Conservation (phyloP, 2,329 filamentous ascomycete species). For the Metarhizium anisopliae region DNA sequence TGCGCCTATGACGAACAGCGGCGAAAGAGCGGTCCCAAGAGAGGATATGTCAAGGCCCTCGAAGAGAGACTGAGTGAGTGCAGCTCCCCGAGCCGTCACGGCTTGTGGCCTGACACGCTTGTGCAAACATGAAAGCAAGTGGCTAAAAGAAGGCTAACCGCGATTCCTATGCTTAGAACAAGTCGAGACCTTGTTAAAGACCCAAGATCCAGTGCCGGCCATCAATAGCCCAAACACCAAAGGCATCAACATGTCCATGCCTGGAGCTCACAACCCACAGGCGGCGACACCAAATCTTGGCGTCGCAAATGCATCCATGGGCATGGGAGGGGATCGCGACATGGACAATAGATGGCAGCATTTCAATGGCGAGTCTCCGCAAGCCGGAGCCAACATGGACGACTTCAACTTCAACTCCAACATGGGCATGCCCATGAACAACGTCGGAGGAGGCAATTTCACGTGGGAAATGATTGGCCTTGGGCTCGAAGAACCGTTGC, state of each 20-base stretch:
- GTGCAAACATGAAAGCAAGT: background rate
- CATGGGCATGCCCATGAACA: constrained; percentile 40
- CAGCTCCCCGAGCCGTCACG: background rate
- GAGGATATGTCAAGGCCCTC: constrained; percentile 87
- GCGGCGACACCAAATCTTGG: constrained; percentile 20
- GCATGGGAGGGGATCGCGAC: constrained; percentile 37
- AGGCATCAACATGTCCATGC: constrained; percentile 18
- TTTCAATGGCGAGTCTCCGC: constrained; percentile 45
- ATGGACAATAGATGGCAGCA: constrained; percentile 45
- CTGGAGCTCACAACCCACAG: constrained; percentile 14
- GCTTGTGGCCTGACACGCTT: background rate
- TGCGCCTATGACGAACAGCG: constrained; percentile 89
- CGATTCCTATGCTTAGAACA: constrained; percentile 52
- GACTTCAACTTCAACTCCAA: constrained; percentile 48
- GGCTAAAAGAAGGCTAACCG: constrained; percentile 2
- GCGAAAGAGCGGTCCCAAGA: constrained; percentile 89
- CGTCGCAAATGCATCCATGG: constrained; percentile 36
- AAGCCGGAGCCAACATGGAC: constrained; percentile 34
- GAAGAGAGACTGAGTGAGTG: constrained; percentile 81
- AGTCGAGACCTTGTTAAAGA: constrained; percentile 85
- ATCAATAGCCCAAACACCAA: constrained; percentile 19
- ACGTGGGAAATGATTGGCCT: constrained; percentile 70
- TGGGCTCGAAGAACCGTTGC: constrained; percentile 50
- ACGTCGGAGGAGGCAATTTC: constrained; percentile 45
- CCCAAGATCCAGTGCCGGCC: constrained; percentile 40